Conservation (phyloP, 768 basidiomycete species). For the Lepiota brunneoincarnata region DNA sequence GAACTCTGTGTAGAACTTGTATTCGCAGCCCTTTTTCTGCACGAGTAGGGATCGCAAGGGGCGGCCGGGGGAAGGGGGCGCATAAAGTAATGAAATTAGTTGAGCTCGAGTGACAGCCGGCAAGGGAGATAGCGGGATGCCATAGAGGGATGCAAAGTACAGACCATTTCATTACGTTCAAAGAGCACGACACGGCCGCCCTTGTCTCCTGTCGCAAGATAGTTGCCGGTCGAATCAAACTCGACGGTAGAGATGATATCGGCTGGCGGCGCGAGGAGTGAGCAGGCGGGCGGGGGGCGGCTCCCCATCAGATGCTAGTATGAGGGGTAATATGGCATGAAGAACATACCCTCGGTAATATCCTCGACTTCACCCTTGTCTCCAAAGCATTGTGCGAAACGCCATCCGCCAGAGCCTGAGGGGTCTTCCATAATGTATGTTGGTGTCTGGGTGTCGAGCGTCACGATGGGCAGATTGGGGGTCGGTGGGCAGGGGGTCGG, state of each 20-base stretch:
- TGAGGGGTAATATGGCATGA: background rate
- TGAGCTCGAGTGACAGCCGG: slow-evolving; percentile 11
- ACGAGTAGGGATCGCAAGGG: slow-evolving; percentile 1
- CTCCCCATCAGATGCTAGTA: slow-evolving; percentile 1
- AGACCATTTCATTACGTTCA: slow-evolving; percentile 94
- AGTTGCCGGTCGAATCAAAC: slow-evolving; percentile 99
- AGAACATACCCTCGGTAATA: slow-evolving; percentile 88
- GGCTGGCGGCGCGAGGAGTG: slow-evolving; percentile 50
- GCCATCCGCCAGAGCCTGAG: slow-evolving; percentile 88
- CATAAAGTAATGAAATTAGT: background rate
- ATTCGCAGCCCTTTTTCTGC: slow-evolving; percentile 99
- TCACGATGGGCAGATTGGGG: slow-evolving; percentile 16
- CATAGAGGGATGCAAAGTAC: slow-evolving; percentile 20
- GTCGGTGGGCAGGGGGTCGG: slow-evolving; percentile 16
- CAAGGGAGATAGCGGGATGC: slow-evolving; percentile 16
- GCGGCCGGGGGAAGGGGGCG: slow-evolving; percentile 16
- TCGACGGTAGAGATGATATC: slow-evolving; percentile 99
- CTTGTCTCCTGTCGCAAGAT: slow-evolving; percentile 99
- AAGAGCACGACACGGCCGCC: slow-evolving; percentile 98
- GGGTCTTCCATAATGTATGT: slow-evolving; percentile 72
- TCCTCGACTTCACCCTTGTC: slow-evolving; percentile 99
- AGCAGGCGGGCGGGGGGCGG: background rate
- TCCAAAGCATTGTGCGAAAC: slow-evolving; percentile 99
- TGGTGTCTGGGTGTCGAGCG: slow-evolving; percentile 17
- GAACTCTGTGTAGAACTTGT: slow-evolving; percentile 99